phyloP scores from a whole-genome alignment of 768 basidiomycete species.

The Boletus tylopilopsis region DNA sequence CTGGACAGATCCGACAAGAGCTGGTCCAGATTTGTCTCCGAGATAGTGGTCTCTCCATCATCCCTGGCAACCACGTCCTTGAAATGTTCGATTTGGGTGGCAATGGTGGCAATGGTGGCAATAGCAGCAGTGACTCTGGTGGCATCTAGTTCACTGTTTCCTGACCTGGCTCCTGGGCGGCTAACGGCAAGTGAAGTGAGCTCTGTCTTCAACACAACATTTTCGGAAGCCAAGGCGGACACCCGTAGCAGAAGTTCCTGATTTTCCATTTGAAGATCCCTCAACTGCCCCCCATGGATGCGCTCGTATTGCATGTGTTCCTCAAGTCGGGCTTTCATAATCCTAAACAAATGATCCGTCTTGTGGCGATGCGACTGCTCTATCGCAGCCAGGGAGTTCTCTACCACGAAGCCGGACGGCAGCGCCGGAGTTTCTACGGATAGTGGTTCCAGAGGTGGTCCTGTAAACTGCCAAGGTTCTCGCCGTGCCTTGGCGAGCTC shows the following conservation, averaged over 20 bases:
- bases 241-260: neutral
- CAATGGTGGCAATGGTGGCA: neutral
- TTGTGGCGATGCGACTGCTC: slow-evolving; percentile 1
- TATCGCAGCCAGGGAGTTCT: neutral
- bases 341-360: neutral
- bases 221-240: neutral
- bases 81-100: neutral
- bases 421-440: too few relatives aligned
- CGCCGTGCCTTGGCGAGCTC: too few relatives aligned
- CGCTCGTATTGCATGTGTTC: neutral
- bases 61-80: neutral
- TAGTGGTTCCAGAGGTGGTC: too few relatives aligned
- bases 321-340: neutral
- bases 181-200: neutral
- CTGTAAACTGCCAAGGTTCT: too few relatives aligned
- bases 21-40: slow-evolving; percentile 3
- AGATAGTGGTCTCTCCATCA: neutral
- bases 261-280: neutral
- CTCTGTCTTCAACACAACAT: neutral
- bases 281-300: neutral
- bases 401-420: neutral
- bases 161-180: too few relatives aligned
- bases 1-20: slow-evolving; percentile 1
- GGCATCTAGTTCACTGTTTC: too few relatives aligned
- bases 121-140: neutral